Conservation (phyloP, 352 stramenopile species). For the Pythium aphanidermatum region DNA sequence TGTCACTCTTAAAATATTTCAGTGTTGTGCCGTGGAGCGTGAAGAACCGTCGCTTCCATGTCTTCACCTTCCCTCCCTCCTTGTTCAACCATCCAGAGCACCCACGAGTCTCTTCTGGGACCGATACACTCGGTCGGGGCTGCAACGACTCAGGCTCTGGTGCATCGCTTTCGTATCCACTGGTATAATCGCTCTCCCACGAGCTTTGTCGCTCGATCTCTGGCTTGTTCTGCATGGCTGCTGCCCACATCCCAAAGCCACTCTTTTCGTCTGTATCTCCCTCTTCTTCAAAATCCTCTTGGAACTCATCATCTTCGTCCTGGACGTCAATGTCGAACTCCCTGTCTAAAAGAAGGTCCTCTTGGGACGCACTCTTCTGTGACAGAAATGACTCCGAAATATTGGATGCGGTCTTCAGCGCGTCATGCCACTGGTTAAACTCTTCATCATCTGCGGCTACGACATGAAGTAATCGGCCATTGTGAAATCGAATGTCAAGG, state of each 20-base stretch:
- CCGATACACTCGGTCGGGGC: too few species aligned
- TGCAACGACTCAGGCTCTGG: too few species aligned
- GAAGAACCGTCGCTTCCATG: constrained; percentile 73
- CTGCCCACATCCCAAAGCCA: constrained; percentile 41
- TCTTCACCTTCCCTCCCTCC: constrained; percentile 57
- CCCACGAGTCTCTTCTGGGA: constrained; percentile 16
- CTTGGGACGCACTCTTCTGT: constrained; percentile 25
- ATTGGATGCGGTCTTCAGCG: constrained; percentile 47
- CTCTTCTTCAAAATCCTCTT: constrained; percentile 19
- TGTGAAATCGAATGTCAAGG: constrained; percentile 67
- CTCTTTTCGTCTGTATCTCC: constrained; percentile 22
- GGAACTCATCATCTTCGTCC: constrained; percentile 13
- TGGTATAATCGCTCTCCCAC: constrained; percentile 21
- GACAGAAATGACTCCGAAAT: constrained; percentile 56
- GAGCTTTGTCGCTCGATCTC: constrained; percentile 25
- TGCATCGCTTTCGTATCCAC: constrained; percentile 4
- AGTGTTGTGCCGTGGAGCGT: constrained; percentile 61
- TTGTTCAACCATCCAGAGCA: constrained; percentile 71
- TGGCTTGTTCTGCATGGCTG: constrained; percentile 45
- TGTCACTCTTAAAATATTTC: constrained; percentile 74
- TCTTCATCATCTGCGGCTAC: constrained; percentile 47
- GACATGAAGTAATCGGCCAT: constrained; percentile 58
- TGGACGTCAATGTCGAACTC: constrained; percentile 45
- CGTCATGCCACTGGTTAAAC: constrained; percentile 50
- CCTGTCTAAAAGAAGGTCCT: constrained; percentile 27